Evolutionary conservation across 2,329 filamentous ascomycete species (phyloP).

Genomic region (Neofusicoccum cordaticola): DNA sequence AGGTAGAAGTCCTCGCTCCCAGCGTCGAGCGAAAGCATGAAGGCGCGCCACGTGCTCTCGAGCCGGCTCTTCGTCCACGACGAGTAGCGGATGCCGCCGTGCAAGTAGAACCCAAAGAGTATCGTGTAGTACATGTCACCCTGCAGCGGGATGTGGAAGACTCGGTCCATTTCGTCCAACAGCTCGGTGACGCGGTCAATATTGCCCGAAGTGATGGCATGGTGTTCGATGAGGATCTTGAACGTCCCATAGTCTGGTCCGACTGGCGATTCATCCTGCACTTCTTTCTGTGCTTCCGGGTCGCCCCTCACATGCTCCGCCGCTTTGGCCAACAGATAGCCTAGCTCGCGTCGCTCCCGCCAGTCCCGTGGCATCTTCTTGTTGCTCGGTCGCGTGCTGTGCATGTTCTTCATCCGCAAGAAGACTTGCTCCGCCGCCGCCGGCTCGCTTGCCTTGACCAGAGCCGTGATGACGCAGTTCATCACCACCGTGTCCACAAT

Average conservation of each 20-base stretch:
- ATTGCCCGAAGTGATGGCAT: conserved; percentile 66
- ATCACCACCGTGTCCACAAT: conserved; percentile 83
- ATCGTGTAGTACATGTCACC: conserved; percentile 76
- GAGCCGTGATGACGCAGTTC: conserved; percentile 79
- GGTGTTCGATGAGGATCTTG: conserved; percentile 73
- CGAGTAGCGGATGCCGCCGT: conserved; percentile 65
- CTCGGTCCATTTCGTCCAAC: conserved; percentile 75
- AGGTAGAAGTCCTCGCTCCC: conserved; percentile 28
- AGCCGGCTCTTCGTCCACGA: conserved; percentile 73
- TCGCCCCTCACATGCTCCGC: conserved; percentile 40
- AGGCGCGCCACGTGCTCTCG: conserved; percentile 63
- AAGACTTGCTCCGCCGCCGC: conserved; percentile 78
- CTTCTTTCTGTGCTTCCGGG: conserved; percentile 47
- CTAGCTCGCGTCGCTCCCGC: conserved; percentile 43
- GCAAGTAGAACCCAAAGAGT: conserved; percentile 74
- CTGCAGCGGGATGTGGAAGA: conserved; percentile 62
- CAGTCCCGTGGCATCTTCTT: conserved; percentile 36
- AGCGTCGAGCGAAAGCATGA: conserved; percentile 36
- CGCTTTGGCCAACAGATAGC: conserved; percentile 48
- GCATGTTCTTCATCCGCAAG: conserved; percentile 71
- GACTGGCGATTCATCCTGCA: conserved; percentile 66
- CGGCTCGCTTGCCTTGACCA: conserved; percentile 74
- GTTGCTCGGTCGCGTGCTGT: conserved; percentile 31
- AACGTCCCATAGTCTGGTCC: conserved; percentile 77
- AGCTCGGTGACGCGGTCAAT: conserved; percentile 68